Evolutionary conservation across 1,284 basidiomycete genomes (phyloP), one percentile per base, ranked within the genome.

Genomic region (Singerocomus inundabilis): DNA sequence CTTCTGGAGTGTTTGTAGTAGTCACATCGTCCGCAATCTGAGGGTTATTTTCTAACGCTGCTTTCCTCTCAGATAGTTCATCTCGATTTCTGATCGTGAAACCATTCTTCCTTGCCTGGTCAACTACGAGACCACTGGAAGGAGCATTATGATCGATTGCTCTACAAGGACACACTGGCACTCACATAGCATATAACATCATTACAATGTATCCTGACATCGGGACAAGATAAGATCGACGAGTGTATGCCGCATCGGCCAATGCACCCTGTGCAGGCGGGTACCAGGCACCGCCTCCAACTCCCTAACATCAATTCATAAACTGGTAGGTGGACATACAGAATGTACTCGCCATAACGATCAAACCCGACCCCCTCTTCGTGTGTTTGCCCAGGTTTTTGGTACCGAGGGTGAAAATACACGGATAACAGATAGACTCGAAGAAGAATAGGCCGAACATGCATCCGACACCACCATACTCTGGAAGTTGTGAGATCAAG

Each of bases 371-470:
- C 1, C 82, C 87, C 46, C 74, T 72, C 68, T 88, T 87, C 5
- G 87, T 86, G 70, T 86, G 77, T 48, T 74, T 73, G 30, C 87
- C 88, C 40, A 88, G 72, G 59, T 82, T 81, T 66, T 81, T 79
- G 30, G 88, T 91, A 7, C 78, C 84, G 33, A 90, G 73, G 1
- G 83, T 83, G 71, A 86, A 88, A 52, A 88, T 84, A 57, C 83
- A 81, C 5, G 84, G 82, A 61, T 84, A 85, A 62, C 83, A 84
- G 57, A 84, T 82, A 8, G 81, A 84, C 67, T 88, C 87, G 68
- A 88, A 89, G 76, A 86, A 88, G 77, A 89, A 88, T 51, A 90
- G 68, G 52, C 76, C 64, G 67, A 87, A 88, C 49, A 88, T 63
- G 66, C 78, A 82, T 9, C 75, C 81, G 41, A 89, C 72, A 33